A percentile compares a stretch with the other conserved stretches of the same genome.
These are phyloP conservation scores for Rhizopogon roseolus DNA, from an alignment of 768 basidiomycete species.

Conservation along the genomic window DNA sequence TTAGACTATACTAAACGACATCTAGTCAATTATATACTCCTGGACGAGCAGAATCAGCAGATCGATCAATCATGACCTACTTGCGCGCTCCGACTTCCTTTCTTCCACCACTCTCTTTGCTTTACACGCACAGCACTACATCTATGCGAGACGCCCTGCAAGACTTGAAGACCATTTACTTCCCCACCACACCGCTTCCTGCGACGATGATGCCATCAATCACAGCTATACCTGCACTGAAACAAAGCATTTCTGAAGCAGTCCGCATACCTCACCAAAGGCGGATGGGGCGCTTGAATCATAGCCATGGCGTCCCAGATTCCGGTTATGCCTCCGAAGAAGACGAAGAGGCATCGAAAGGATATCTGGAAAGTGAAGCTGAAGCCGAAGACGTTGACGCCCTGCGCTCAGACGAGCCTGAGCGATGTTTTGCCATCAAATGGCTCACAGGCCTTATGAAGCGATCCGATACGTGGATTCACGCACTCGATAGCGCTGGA, in stretches of 20 bases:
- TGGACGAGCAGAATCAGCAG: not conserved
- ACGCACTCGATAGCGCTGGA: constrained; percentile 6
- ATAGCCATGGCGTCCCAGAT: constrained; percentile 50
- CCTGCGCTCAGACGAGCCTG: constrained; percentile 59
- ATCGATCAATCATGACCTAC: constrained; percentile 8
- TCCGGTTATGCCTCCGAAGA: constrained; percentile 79
- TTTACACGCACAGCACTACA: constrained; percentile 30
- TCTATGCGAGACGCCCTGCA: constrained; percentile 36
- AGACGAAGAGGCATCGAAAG: constrained; percentile 44
- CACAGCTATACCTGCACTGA: constrained; percentile 15
- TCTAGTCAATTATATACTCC: constrained; percentile 7
- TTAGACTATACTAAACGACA: constrained; percentile 5
- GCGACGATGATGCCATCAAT: constrained; percentile 1
- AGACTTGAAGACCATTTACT: constrained; percentile 49
- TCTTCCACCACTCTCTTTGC: constrained; percentile 53
- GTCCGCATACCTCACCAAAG: constrained; percentile 22
- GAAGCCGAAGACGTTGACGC: constrained; percentile 33
- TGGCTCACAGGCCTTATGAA: constrained; percentile 73
- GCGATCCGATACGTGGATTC: constrained; percentile 51
- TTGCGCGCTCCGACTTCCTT: constrained; percentile 38
- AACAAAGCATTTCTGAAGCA: constrained; percentile 6
- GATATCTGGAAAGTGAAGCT: constrained; percentile 12
- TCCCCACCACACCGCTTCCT: constrained; percentile 29
- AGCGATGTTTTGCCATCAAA: constrained; percentile 61
- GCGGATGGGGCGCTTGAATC: constrained; percentile 19